A percentile compares a stretch with the other conserved stretches of the same genome.
phyloP scores from a whole-genome alignment of 345 rosid species.

The Salix dunnii region DNA sequence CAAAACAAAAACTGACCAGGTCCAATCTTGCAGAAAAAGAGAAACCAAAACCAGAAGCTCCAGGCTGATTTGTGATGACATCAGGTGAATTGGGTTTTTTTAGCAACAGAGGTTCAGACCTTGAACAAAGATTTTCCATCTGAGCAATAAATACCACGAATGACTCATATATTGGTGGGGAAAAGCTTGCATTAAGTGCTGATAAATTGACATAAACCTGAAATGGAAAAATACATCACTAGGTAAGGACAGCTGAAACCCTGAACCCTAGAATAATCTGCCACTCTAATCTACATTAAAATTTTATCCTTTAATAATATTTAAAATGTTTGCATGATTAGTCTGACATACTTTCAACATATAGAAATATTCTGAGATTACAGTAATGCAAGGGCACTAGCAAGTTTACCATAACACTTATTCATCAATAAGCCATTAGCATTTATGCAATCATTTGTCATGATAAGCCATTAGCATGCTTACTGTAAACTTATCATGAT shows the following conservation, averaged over 20 bases:
- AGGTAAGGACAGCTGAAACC: not conserved
- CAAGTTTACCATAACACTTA: too few relatives aligned
- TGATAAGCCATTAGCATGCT: too few relatives aligned
- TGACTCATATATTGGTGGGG: conserved; percentile 50
- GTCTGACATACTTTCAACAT: too few relatives aligned
- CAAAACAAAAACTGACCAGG: conserved; percentile 42
- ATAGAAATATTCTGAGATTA: too few relatives aligned
- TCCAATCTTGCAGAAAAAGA: conserved; percentile 48
- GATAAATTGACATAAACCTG: conserved; percentile 59
- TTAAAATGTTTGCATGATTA: too few relatives aligned
- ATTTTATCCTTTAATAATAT: not conserved
- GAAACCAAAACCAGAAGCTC: conserved; percentile 40
- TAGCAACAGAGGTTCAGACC: conserved; percentile 23
- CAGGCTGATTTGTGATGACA: conserved; percentile 21
- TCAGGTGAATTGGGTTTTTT: conserved; percentile 17
- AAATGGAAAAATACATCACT: conserved; percentile 22
- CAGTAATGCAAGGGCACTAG: too few relatives aligned
- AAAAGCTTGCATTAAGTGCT: conserved; percentile 45
- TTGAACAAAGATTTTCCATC: conserved; percentile 41
- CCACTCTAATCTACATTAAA: not conserved
- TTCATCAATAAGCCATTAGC: too few relatives aligned
- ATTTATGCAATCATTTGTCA: too few relatives aligned
- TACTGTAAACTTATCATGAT: too few relatives aligned
- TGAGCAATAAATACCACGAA: conserved; percentile 47
- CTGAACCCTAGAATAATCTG: not conserved